Percentiles rank a stretch among this genome's conserved stretches.
Conservation (phyloP, 2,329 filamentous ascomycete species). For the Chaetomiaceae sp. region DNA sequence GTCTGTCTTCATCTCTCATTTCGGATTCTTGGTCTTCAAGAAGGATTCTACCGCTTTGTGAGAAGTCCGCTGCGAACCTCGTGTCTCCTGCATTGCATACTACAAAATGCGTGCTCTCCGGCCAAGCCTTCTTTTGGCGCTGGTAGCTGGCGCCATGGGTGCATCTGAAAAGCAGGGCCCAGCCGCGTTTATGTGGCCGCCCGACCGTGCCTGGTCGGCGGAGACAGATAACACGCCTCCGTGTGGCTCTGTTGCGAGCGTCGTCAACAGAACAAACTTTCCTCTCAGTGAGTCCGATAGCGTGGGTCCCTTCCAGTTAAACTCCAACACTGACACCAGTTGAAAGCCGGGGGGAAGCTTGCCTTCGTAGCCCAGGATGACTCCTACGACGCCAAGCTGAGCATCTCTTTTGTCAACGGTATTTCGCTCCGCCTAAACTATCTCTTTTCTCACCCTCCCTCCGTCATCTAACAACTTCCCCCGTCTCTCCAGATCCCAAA, state of each 20-base stretch:
- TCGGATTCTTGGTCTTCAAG: too few species aligned
- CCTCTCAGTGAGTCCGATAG: constrained; percentile 44
- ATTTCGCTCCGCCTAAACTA: neutral
- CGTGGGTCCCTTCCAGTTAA: too few species aligned
- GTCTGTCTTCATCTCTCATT: neutral
- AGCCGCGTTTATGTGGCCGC: constrained; percentile 58
- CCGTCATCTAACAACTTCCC: neutral
- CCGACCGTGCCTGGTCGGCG: constrained; percentile 52
- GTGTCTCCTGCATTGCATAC: too few species aligned
- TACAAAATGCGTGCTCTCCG: constrained; percentile 14
- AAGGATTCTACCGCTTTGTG: too few species aligned
- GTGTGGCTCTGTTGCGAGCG: constrained; percentile 49
- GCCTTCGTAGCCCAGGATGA: constrained; percentile 55
- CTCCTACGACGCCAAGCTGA: constrained; percentile 50
- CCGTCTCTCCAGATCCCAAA: constrained; percentile 33
- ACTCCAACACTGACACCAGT: neutral
- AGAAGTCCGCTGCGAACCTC: too few species aligned
- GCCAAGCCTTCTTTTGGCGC: constrained; percentile 2
- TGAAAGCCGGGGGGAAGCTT: constrained; percentile 49
- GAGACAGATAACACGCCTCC: constrained; percentile 52
- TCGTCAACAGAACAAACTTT: constrained; percentile 51
- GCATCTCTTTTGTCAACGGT: constrained; percentile 51
- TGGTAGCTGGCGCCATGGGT: constrained; percentile 8
- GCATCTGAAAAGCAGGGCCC: constrained; percentile 42
- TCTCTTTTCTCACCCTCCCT: neutral